phyloP scores from a whole-genome alignment of 2,329 filamentous ascomycete genomes.

The Aspergillus sclerotialis region DNA sequence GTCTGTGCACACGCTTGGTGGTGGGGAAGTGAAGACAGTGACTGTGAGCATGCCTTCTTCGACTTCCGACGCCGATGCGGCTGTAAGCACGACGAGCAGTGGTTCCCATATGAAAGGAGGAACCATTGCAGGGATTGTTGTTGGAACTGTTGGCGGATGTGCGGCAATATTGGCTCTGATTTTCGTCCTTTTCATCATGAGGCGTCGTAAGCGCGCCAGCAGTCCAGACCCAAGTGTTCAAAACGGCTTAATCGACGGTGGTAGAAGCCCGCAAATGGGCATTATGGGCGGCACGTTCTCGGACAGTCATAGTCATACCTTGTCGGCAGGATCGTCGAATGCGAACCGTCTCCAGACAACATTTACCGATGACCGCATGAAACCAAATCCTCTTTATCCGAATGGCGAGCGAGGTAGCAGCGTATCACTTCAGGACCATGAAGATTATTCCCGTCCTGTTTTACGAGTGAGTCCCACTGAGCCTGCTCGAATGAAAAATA shows the following conservation, averaged over 20 bases:
- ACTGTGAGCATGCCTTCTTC: conserved; percentile 15
- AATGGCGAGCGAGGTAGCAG: conserved; percentile 37
- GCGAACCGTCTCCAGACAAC: conserved; percentile 21
- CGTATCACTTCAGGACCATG: conserved; percentile 41
- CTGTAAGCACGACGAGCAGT: conserved; percentile 1
- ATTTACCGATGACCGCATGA: conserved; percentile 40
- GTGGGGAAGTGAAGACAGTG: conserved; percentile 23
- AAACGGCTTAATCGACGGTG: conserved; percentile 20
- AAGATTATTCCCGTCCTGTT: conserved; percentile 42
- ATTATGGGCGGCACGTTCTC: conserved; percentile 26
- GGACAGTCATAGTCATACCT: conserved; percentile 18
- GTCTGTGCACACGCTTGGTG: conserved; percentile 17
- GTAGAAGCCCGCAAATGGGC: conserved; percentile 27
- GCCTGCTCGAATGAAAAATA: conserved; percentile 6
- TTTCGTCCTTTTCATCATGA: conserved; percentile 33
- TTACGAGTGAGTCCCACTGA: conserved; percentile 28
- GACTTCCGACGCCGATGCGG: conserved; percentile 1
- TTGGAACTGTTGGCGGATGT: conserved; percentile 34
- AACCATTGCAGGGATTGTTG: conserved; percentile 38
- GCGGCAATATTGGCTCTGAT: conserved; percentile 31
- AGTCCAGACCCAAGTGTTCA: conserved; percentile 24
- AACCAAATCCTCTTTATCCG: conserved; percentile 35
- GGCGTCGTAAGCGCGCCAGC: conserved; percentile 24
- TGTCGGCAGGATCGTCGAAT: conserved; percentile 16
- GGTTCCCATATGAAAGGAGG: conserved; percentile 30